Conservation (phyloP, 139 green algal genomes). For the Chlamydomonas schloesseri region DNA sequence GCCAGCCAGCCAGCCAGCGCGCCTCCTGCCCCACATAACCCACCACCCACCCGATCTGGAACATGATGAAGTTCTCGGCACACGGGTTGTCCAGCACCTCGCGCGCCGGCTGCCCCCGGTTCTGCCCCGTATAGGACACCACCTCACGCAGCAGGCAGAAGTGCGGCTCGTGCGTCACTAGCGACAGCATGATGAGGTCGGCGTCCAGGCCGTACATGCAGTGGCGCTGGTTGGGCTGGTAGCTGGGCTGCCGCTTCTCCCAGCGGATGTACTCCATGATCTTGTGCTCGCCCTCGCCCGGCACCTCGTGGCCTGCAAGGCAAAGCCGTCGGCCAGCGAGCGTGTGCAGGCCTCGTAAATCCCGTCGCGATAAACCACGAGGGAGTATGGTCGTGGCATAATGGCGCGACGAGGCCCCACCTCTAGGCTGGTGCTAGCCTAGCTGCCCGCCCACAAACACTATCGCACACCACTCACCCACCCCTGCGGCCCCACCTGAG, state of each 20-base stretch:
- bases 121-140: constrained; percentile 74
- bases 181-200: constrained; percentile 95
- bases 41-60: constrained; percentile 95
- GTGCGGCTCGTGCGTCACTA: constrained; percentile 97
- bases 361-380: not conserved
- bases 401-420: too few relatives aligned
- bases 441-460: too few relatives aligned
- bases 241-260: constrained; percentile 69
- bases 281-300: constrained; percentile 98
- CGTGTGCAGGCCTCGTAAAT: too few relatives aligned
- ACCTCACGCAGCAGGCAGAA: constrained; percentile 96
- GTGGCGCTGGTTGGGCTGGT: constrained; percentile 83
- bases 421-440: too few relatives aligned
- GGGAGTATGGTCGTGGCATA: too few relatives aligned
- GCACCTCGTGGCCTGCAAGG: constrained; percentile 86
- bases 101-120: constrained; percentile 82
- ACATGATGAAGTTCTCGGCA: constrained; percentile 93
- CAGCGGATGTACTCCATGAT: constrained; percentile 98
- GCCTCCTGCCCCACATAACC: too few relatives aligned
- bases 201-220: constrained; percentile 97
- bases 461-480: too few relatives aligned
- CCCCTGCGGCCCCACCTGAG: constrained; percentile 79
- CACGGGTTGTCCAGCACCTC: constrained; percentile 92
- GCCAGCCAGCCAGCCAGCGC: too few relatives aligned
- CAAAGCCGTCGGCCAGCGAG: too few relatives aligned